Percentiles rank a stretch among this genome's conserved stretches.
Conservation (phyloP, 2,329 filamentous ascomycete species). For the Botrytis hyacinthi region DNA sequence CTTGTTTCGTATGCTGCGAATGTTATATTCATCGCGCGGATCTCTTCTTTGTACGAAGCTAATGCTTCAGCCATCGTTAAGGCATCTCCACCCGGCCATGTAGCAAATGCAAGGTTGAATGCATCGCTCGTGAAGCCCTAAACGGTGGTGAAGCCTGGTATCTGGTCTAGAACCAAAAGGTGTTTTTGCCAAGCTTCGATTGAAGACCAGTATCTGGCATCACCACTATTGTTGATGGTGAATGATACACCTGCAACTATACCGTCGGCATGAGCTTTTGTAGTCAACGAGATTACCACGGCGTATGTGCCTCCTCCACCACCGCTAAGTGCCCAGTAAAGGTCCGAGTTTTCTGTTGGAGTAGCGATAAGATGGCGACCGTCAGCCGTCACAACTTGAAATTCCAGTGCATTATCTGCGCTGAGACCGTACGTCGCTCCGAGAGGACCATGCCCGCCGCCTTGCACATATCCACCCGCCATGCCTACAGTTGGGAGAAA, state of each 20-base stretch:
- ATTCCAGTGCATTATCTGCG: conserved; percentile 7
- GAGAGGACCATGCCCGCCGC: background rate
- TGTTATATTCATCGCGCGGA: background rate
- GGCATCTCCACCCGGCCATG: background rate
- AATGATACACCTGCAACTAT: conserved; percentile 1
- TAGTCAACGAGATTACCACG: background rate
- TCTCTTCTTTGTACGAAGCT: background rate
- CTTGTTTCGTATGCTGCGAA: conserved; percentile 2
- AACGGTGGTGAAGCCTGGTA: background rate
- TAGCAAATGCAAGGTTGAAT: background rate
- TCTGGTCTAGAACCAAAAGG: background rate
- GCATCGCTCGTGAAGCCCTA: background rate
- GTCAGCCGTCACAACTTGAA: conserved; percentile 7
- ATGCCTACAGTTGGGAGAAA: background rate
- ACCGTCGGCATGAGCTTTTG: background rate
- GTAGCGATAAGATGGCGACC: background rate
- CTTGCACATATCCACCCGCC: conserved; percentile 4
- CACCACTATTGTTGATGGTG: conserved; percentile 2
- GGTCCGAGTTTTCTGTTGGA: background rate
- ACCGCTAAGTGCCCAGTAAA: conserved; percentile 1
- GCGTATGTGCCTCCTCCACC: background rate
- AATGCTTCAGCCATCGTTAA: background rate
- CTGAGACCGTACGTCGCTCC: background rate
- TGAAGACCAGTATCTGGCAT: background rate
- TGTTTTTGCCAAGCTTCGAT: background rate